Base-by-base conservation (phyloP, 257 asterid genomes). In the Lantana camara region DNA sequence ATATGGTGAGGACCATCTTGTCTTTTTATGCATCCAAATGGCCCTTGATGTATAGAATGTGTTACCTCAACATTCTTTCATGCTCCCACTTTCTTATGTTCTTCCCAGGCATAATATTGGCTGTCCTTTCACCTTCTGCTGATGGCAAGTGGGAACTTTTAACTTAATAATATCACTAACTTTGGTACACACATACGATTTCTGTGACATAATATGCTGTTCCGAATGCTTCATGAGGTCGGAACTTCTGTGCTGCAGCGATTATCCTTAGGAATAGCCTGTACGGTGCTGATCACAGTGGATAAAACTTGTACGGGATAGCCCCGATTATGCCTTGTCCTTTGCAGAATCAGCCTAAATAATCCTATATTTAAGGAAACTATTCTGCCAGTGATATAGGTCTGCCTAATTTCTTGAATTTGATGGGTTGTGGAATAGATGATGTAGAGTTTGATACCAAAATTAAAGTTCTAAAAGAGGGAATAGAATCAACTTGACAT, bases 11-110 rank as follows among this genome's bases (percentile, higher is more conserved):
- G 82, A 55, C 73, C 54, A 3, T 54, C 20, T 69, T 66, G 76
- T 73, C 76, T 59, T 68, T n/a, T 77, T 59, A 13, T 29, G 64
- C 70, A 59, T 37, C 27, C 29, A 41, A 63, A 64, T 60, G 64
- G 64, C 45, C 49, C 52, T 61, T n/a, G n/a, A n/a, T n/a, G n/a
- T 15, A 13, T 61, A 67, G 72, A 66, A 76, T 66, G 48, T 64
- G 58, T 57, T 27, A 57, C 53, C 81, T 76, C 67, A 67, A 73
- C 79, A 72, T 73, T 69, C 60, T 65, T 73, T 77, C 82, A 77
- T 73, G 77, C 82, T 64, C 56, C 82, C 82, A 77, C 82, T 77
- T 77, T 64, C 73, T 69, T 60, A 41, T 77, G 82, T 77, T 73
- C 64, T 7, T 42, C 73, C 76, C 42, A 72, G 32, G 32, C 73